Base-by-base conservation (phyloP, 148 eudicot species). In the Talinum fruticosum region DNA sequence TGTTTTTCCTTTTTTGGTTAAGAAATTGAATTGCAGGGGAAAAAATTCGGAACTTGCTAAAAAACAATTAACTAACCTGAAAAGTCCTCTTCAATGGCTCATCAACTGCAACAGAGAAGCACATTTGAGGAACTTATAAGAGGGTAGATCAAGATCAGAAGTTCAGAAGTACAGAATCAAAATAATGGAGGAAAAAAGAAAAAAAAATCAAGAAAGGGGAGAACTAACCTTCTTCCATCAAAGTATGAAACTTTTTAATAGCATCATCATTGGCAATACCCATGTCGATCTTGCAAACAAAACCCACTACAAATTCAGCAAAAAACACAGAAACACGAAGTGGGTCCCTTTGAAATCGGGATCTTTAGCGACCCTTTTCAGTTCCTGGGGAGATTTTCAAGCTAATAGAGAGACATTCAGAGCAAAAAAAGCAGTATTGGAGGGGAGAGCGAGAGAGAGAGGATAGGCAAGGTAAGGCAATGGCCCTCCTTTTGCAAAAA, bases 191-290 rank as follows among this genome's bases (percentile, higher is more conserved):
- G 30, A 82, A 70, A 59, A 59, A 59, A 12, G 6, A 8, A 8
- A 8, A 59, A 29, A 59, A 59, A 5, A 51, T 51, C 57, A 51
- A 51, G n/a, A 49, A 51, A 3, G 23, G 19, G n/a, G 30, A 2
- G 3, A 7, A 57, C 77, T 65, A 72, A 89, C 96, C 84, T 75
- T 77, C 79, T 44, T 92, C 93, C 83, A 92, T 83, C 76, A 86
- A 84, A 74, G 83, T 68, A 76, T 90, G 90, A 37, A 92, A 83
- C 84, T 89, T 86, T 77, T 88, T 87, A 80, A 94, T 72, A 86
- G 91, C 89, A 45, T 92, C 96, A 38, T 90, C 88, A 81, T 78
- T 74, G 6, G 86, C 71, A 76, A 78, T 49, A 76, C 86, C 86
- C 88, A 86, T 86, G 44, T 78, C 38, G 79, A 73, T 21, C 35